These are phyloP conservation scores for Rhizoctonia solani DNA, from an alignment of 1,284 basidiomycete species.

Conservation along the genomic window DNA sequence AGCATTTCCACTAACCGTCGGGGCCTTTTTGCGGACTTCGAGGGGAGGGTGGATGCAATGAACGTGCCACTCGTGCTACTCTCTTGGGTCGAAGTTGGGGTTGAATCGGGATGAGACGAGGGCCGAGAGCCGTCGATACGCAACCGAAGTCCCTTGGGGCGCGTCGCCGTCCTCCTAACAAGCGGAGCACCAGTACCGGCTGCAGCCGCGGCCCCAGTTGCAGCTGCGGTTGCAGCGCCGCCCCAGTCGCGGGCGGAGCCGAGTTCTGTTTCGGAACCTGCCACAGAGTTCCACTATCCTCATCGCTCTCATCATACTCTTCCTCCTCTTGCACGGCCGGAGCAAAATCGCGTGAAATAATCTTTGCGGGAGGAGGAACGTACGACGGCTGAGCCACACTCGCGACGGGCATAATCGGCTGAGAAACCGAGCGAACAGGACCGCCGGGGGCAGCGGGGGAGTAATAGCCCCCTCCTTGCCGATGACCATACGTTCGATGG, in stretches of 20 bases:
- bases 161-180: conserved; percentile 12
- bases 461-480: neutral
- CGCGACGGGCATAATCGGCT: neutral
- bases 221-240: no score
- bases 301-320: conserved; percentile 29
- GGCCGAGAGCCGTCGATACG: conserved; percentile 14
- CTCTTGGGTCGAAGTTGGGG: conserved; percentile 18
- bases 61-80: conserved; percentile 4
- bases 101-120: conserved; percentile 9
- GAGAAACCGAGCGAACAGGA: neutral
- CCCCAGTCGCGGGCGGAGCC: conserved; percentile 7
- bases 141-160: conserved; percentile 7
- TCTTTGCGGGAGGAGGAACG: neutral
- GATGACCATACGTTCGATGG: conserved; percentile 17
- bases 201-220: no score
- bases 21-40: conserved; percentile 27
- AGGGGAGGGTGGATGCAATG: conserved; percentile 8
- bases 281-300: conserved; percentile 36
- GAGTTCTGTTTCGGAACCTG: conserved; percentile 19
- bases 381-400: neutral
- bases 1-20: neutral
- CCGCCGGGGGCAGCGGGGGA: neutral
- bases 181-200: conserved; percentile 7
- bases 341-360: conserved; percentile 16
- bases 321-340: conserved; percentile 31